phyloP scores from a whole-genome alignment of 2,329 filamentous ascomycete species.

The Parafenestella ontariensis region DNA sequence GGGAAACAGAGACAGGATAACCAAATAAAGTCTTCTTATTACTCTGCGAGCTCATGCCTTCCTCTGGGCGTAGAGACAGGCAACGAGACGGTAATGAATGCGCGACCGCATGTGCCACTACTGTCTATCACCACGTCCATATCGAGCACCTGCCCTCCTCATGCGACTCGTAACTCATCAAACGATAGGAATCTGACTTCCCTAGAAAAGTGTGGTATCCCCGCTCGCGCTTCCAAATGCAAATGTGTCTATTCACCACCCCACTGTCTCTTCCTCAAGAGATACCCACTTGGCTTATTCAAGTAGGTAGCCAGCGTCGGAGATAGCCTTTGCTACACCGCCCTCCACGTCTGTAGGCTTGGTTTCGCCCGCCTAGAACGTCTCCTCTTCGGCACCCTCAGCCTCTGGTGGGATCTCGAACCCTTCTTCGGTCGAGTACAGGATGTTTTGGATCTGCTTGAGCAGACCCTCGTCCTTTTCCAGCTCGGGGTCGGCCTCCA shows the following conservation, averaged over 20 bases:
- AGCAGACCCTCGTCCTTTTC: constrained; percentile 93
- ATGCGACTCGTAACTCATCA: constrained; percentile 29
- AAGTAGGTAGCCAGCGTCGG: constrained; percentile 9
- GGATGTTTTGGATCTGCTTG: constrained; percentile 94
- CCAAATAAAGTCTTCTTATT: not conserved
- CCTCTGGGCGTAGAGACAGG: not conserved
- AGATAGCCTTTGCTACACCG: constrained; percentile 4
- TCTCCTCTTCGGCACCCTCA: constrained; percentile 78
- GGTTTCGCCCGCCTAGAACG: constrained; percentile 29
- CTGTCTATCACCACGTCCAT: constrained; percentile 9
- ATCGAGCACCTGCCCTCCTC: constrained; percentile 7
- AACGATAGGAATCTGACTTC: constrained; percentile 18
- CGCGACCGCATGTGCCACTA: constrained; percentile 2
- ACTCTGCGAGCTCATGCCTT: not conserved
- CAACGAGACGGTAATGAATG: constrained; percentile 3
- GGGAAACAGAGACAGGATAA: not conserved
- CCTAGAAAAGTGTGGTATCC: constrained; percentile 41
- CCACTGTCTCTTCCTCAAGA: constrained; percentile 15
- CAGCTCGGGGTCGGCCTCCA: constrained; percentile 89
- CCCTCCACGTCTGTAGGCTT: not conserved
- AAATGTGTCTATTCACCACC: constrained; percentile 23
- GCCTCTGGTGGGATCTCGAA: constrained; percentile 89
- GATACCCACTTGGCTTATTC: constrained; percentile 2
- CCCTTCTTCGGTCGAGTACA: constrained; percentile 88
- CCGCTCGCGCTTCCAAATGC: constrained; percentile 43